A percentile compares a stretch with the other conserved stretches of the same genome.
phyloP scores from a whole-genome alignment of 805 yeast species.

The Myxozyma nipponensis region DNA sequence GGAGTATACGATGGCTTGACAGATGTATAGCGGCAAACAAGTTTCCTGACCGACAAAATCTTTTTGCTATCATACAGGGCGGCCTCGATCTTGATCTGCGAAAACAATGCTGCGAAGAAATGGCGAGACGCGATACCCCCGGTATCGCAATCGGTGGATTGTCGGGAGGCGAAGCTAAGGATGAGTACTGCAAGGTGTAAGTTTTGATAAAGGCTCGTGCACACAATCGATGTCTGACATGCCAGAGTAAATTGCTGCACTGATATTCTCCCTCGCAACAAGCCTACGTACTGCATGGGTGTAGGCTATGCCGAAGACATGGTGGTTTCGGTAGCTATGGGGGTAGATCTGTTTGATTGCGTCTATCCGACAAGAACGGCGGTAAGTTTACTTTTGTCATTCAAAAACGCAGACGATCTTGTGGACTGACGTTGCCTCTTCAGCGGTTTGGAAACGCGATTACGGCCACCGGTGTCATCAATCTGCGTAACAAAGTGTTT shows the following conservation, averaged over 20 bases:
- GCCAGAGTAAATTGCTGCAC: constrained; percentile 40
- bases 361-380: constrained; percentile 46
- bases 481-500: constrained; percentile 37
- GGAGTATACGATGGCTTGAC: constrained; percentile 45
- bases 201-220: constrained; percentile 2
- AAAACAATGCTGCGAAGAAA: constrained; percentile 41
- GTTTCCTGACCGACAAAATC: constrained; percentile 42
- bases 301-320: constrained; percentile 48
- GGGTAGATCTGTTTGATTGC: constrained; percentile 47
- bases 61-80: constrained; percentile 46
- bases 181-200: constrained; percentile 39
- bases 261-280: constrained; percentile 40
- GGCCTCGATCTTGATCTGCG: constrained; percentile 43
- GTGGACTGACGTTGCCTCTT: too few species aligned
- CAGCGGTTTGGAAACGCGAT: constrained; percentile 45
- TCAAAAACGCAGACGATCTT: too few species aligned
- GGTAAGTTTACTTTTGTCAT: constrained; percentile 12
- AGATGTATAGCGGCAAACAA: constrained; percentile 45
- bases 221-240: too few species aligned
- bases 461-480: constrained; percentile 39
- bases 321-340: constrained; percentile 46
- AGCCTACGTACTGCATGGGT: constrained; percentile 48
- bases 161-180: constrained; percentile 47
- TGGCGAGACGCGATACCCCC: constrained; percentile 44
- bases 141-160: constrained; percentile 48